Conservation (phyloP, 768 basidiomycete species). For the Tulasnella sp. region DNA sequence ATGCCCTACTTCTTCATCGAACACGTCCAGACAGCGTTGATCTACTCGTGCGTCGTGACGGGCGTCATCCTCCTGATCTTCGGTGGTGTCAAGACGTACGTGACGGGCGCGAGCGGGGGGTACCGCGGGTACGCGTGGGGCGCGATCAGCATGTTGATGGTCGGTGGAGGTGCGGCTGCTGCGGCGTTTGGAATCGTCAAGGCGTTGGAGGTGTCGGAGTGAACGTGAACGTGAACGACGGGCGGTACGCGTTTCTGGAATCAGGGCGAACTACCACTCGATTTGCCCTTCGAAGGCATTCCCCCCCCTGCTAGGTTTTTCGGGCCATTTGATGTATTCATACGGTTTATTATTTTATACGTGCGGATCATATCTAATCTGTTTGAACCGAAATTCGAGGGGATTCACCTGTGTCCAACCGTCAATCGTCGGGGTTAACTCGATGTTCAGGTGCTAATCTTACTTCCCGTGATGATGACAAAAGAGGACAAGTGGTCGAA, state of each 20-base stretch:
- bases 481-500: too few relatives aligned
- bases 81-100: constrained; percentile 78
- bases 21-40: constrained; percentile 40
- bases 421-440: background rate
- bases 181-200: constrained; percentile 52
- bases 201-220: constrained; percentile 29
- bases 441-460: too few relatives aligned
- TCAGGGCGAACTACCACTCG: too few relatives aligned
- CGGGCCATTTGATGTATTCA: background rate
- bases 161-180: constrained; percentile 83
- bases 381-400: too few relatives aligned
- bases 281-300: background rate
- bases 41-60: constrained; percentile 47
- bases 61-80: constrained; percentile 80
- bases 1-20: constrained; percentile 86
- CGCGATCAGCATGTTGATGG: constrained; percentile 72
- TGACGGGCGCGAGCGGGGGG: constrained; percentile 69
- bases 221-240: too few relatives aligned
- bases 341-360: background rate
- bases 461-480: too few relatives aligned
- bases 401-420: too few relatives aligned
- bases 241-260: too few relatives aligned
- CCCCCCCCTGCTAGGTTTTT: background rate
- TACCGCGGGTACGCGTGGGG: constrained; percentile 71
- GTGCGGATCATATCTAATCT: background rate